phyloP scores from a whole-genome alignment of 1,139 yeast genomes.

The Diutina catenulata region DNA sequence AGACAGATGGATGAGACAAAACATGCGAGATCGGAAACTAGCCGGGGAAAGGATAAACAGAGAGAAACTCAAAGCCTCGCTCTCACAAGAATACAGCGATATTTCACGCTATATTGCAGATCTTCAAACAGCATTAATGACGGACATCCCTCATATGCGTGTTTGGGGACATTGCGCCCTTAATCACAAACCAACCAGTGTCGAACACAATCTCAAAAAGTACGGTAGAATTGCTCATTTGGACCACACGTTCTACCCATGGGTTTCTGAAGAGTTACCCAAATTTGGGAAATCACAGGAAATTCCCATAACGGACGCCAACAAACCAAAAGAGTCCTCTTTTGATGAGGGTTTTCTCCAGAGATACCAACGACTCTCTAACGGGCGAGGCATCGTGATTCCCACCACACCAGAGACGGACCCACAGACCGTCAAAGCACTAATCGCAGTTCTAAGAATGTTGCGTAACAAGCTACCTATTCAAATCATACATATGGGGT shows the following conservation, averaged over 20 bases:
- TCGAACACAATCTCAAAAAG: neutral
- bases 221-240: neutral
- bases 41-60: neutral
- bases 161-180: slow-evolving; percentile 4
- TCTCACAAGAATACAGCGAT: neutral
- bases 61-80: too few relatives aligned
- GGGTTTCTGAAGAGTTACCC: neutral
- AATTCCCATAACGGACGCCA: neutral
- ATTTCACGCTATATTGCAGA: neutral
- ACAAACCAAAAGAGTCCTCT: neutral
- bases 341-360: neutral
- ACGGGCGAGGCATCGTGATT: neutral
- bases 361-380: neutral
- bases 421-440: neutral
- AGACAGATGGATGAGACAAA: neutral
- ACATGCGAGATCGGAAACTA: neutral
- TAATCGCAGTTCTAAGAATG: neutral
- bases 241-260: neutral
- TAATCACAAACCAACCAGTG: neutral
- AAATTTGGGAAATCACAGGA: neutral
- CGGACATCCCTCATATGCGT: neutral
- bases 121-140: neutral
- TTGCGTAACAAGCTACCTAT: slow-evolving; percentile 1
- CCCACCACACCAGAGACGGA: neutral
- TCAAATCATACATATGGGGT: neutral